Base-by-base conservation (phyloP, 2,329 filamentous ascomycete species). In the Ophiostoma perfectum region DNA sequence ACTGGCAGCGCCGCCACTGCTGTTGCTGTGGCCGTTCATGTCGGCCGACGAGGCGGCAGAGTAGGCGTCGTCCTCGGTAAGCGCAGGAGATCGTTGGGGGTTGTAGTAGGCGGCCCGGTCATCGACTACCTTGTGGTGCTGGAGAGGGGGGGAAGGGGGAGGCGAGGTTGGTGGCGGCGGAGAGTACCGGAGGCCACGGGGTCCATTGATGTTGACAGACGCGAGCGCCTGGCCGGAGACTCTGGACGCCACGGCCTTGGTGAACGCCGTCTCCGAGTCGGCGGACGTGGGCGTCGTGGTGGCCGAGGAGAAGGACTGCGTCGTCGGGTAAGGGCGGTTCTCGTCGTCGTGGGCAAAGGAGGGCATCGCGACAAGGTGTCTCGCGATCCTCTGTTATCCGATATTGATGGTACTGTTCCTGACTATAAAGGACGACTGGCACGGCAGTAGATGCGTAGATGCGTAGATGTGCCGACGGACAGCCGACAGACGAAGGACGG, bases 21-120 rank as follows among this genome's bases (percentile, higher is more conserved):
- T 67, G 42, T 64, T 45, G 66, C 66, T 64, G 55, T 70, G 66
- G 65, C 70, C 70, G 62, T 39, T 70, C 71, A 71, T 72, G 52
- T 71, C 69, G 12, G 67, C 47, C 64, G 71, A 72, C 47, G 71
- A 72, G 68, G 65, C 68, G 39, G 68, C 62, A 4, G 71, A 71
- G 41, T 64, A 64, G 41, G 36, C 45, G 66, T 67, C 68, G 66
- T 67, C 63, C 47, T 64, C 64, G 18, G 65, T 38, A 12, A 36
- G 39, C 27, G 67, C 52, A 9, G 66, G 60, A 16, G 66, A 66
- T 3, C 66, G 68, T 16, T 65, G 49, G 42, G 67, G 68, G 42
- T 64, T 39, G 63, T 55, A 67, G 60, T 66, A 71, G 45, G 49
- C 44, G 14, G 55, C 8, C 4, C 41, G 66, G 55, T 66, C 67